A percentile compares a stretch with the other conserved stretches of the same genome.
Evolutionary conservation across 805 yeast species (phyloP).

Genomic region (Sugiyamaella smithiae): DNA sequence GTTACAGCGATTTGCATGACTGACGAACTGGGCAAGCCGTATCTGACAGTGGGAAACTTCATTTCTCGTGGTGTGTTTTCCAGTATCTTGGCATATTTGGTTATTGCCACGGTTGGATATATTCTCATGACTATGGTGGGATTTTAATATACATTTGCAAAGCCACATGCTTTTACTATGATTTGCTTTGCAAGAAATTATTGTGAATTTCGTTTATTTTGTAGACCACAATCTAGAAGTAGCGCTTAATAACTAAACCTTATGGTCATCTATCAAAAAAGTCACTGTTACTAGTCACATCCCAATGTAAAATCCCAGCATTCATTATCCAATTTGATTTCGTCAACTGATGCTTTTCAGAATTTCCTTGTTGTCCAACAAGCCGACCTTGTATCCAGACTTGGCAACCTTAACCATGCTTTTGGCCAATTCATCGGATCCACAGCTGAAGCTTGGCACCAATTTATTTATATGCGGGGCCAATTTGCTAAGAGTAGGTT

Average conservation of each 20-base stretch:
- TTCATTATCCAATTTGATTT: neutral
- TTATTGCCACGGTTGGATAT: constrained; percentile 78
- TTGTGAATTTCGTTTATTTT: too few species aligned
- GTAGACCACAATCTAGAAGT: too few species aligned
- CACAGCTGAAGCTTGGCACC: neutral
- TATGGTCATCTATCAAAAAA: too few species aligned
- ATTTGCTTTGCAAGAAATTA: neutral
- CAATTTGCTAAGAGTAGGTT: neutral
- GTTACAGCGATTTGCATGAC: constrained; percentile 95
- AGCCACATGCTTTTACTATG: neutral
- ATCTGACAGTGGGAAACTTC: constrained; percentile 80
- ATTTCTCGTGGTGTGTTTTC: constrained; percentile 90
- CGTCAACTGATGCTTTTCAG: neutral
- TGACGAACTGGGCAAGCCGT: constrained; percentile 88
- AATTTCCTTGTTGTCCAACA: constrained; percentile 8
- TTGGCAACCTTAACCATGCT: constrained; percentile 11
- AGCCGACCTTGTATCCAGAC: neutral
- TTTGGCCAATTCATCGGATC: constrained; percentile 8
- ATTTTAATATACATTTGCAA: constrained; percentile 33
- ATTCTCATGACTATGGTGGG: constrained; percentile 60
- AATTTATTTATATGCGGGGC: constrained; percentile 4
- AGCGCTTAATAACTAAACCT: too few species aligned
- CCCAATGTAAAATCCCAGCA: too few species aligned
- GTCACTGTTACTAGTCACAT: too few species aligned
- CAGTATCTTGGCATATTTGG: constrained; percentile 67